These are phyloP conservation scores for Hordeum pubiflorum DNA, from an alignment of 202 grass and related monocot genomes.

Conservation along the genomic window DNA sequence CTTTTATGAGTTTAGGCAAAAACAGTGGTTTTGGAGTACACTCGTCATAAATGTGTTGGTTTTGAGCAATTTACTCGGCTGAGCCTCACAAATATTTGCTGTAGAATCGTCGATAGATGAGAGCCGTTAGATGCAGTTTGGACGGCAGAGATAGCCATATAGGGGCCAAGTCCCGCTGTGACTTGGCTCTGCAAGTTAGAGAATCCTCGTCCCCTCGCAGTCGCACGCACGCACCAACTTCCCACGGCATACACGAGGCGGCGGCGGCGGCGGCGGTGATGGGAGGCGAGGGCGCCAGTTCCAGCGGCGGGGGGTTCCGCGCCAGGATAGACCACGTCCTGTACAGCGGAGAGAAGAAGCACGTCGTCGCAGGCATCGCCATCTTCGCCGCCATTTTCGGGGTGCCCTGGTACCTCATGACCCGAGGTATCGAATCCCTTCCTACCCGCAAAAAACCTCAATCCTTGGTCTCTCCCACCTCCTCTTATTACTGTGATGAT, in stretches of 20 bases:
- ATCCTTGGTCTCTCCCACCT: not conserved
- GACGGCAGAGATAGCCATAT: not conserved
- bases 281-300: conserved; percentile 25
- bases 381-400: conserved; percentile 63
- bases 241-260: not conserved
- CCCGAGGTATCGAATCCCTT: conserved; percentile 38
- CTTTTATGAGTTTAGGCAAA: no score
- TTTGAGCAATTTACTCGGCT: no score
- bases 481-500: not conserved
- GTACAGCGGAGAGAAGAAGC: conserved; percentile 92
- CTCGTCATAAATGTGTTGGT: no score
- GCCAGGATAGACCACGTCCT: conserved; percentile 58
- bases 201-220: not conserved
- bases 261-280: conserved; percentile 10
- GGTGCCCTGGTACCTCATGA: conserved; percentile 76
- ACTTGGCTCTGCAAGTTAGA: not conserved
- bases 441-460: not conserved
- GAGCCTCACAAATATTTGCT: no score
- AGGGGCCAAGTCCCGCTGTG: not conserved
- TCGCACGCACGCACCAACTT: not conserved
- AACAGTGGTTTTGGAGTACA: no score
- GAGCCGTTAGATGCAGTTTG: no score
- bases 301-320: conserved; percentile 46
- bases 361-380: conserved; percentile 74
- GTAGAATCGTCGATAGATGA: no score